Evolutionary conservation across 2,329 filamentous ascomycete genomes (phyloP), one percentile per base, ranked within the genome.

Genomic region (Immersiporthe knoxdaviesiana): DNA sequence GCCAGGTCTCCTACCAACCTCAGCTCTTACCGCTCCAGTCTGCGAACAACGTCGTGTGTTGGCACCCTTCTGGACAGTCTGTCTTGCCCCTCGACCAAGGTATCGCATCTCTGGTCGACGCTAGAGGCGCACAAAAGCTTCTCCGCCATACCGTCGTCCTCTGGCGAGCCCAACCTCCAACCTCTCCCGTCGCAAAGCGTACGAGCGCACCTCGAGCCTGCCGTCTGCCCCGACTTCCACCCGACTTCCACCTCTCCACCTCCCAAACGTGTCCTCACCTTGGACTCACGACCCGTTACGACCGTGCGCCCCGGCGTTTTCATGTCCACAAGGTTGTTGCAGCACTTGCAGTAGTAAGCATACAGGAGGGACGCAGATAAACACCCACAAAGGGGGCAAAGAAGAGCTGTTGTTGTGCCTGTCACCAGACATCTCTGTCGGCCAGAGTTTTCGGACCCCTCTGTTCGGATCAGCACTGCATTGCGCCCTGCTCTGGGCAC

Each of bases 361-460:
- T 39, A 60, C 63, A 47, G 44, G 56, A 63, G 54, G 47, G 44
- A 61, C 7, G 18, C 41, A 63, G 10, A 67, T 52, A 66, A 39
- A 52, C 27, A 56, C 50, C 59, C 39, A 32, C 47, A 50, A 8
- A 27, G n/a, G 59, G 52, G 62, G 52, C 41, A 35, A 35, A 35
- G 58, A 47, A 47, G 35, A 52, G 61, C 63, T 62, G 56, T 32
- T 62, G 56, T 39, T 54, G 66, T 67, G 68, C 65, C 60, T 35
- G 39, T 50, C 65, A 41, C 65, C 54, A 44, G 50, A 67, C 54
- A 47, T 54, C 63, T 63, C 56, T 63, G 59, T 65, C 58, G 68
- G 65, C 68, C 63, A 50, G 41, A 47, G 18, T 14, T 56, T 30
- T 16, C 11, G 11, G 24, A 30, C 12, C n/a, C n/a, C 52, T 30